Base-by-base conservation (phyloP, 75 land plant genomes). In the Pinus tabuliformis region DNA sequence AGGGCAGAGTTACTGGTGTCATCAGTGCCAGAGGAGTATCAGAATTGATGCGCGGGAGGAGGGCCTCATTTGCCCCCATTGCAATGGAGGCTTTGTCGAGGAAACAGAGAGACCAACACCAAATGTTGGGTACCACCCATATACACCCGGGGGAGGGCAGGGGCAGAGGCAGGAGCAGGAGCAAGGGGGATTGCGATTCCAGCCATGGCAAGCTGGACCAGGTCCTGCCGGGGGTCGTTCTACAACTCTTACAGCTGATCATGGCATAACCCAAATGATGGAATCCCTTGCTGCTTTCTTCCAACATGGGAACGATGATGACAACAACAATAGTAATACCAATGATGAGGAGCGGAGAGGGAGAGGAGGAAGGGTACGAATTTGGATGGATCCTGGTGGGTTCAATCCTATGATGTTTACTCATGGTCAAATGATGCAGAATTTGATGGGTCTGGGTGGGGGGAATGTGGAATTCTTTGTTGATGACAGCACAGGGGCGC, bases 11-110 rank as follows among this genome's bases (percentile, higher is more conserved):
- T 83, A 81, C 58, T 81, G 85, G 75, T 84, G 86, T 79, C 68
- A 84, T 61, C 75, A 77, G 57, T 84, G 86, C 59, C 68, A 73
- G 2, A 68, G 86, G 45, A 62, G 60, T 20, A 79, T 84, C 42
- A 62, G 74, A 58, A 75, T 56, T 17, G 33, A 74, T 12, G 21
- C 84, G 7, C 15, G n/a, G 5, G 65, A 62, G 33, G 77, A 75
- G 7, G 86, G 77, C 26, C 59, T 84, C 33, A 52, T 75, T 17
- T 84, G 86, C 61, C 86, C 86, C 56, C 15, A 52, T 11, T 84
- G 86, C 72, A 59, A 62, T 11, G 86, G 70, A 39, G 84, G 86
- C n/a, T 84, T 84, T 49, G 62, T 84, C 20, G 86, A 84, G 83
- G 86, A 80, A 59, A 52, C 73, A 11, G 54, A 9, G 54, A 49